Evolutionary conservation across 2,329 filamentous ascomycete species (phyloP).

Genomic region (Epichloe aotearoae): DNA sequence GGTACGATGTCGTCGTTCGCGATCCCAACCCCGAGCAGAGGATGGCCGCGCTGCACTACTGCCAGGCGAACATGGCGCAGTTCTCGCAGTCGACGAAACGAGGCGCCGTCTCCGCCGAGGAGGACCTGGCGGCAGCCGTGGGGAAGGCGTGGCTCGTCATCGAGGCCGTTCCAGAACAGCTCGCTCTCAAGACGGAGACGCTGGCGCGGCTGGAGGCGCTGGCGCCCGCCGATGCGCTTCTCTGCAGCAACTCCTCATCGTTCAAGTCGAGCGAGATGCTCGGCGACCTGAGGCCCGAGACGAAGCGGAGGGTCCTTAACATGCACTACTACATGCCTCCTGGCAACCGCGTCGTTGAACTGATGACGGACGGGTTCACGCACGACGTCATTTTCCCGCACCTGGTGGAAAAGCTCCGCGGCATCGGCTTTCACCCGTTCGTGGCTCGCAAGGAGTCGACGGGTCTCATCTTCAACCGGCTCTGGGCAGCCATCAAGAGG

Average conservation of each 20-base stretch:
- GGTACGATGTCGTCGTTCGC: slow-evolving; percentile 27
- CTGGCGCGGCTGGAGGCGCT: slow-evolving; percentile 32
- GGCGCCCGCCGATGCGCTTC: slow-evolving; percentile 30
- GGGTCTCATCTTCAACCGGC: slow-evolving; percentile 40
- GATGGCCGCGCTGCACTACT: slow-evolving; percentile 24
- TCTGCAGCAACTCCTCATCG: slow-evolving; percentile 38
- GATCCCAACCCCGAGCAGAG: slow-evolving; percentile 26
- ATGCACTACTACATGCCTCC: slow-evolving; percentile 40
- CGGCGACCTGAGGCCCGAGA: slow-evolving; percentile 22
- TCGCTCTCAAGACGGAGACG: slow-evolving; percentile 32
- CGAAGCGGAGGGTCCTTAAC: slow-evolving; percentile 29
- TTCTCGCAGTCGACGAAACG: slow-evolving; percentile 8
- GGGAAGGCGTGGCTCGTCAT: slow-evolving; percentile 38
- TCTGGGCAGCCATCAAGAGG: slow-evolving; percentile 44
- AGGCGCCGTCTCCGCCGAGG: slow-evolving; percentile 20
- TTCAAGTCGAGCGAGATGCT: slow-evolving; percentile 38
- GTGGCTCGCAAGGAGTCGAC: slow-evolving; percentile 34
- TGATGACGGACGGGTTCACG: slow-evolving; percentile 39
- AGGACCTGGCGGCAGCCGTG: slow-evolving; percentile 26
- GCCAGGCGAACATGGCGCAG: slow-evolving; percentile 19
- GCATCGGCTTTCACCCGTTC: slow-evolving; percentile 28
- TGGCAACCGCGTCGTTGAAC: slow-evolving; percentile 31
- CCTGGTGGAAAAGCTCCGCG: slow-evolving; percentile 24
- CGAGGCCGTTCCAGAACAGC: slow-evolving; percentile 37
- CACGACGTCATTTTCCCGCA: slow-evolving; percentile 29